Percentiles rank a stretch among this genome's conserved stretches.
Evolutionary conservation across 768 basidiomycete genomes (phyloP).

Genomic region (Suillus weaverae): DNA sequence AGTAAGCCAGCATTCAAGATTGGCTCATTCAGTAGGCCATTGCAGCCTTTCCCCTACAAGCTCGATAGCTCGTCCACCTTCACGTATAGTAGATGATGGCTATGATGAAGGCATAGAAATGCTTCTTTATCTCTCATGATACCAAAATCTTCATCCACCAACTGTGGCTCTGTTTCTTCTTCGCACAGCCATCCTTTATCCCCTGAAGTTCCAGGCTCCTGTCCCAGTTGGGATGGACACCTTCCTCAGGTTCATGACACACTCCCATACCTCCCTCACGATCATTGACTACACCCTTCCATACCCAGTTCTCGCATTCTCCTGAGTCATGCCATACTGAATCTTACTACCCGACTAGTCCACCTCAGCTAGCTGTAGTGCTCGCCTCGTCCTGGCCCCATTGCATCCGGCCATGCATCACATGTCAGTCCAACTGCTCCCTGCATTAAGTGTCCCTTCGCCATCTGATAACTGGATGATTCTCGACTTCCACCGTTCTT

Average conservation of each 20-base stretch:
- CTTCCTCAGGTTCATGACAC: constrained; percentile 41
- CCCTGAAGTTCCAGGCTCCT: too few relatives aligned
- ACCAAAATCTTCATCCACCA: too few relatives aligned
- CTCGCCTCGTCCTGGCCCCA: constrained; percentile 75
- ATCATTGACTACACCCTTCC: constrained; percentile 72
- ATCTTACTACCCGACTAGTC: constrained; percentile 41
- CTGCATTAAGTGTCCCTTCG: constrained; percentile 56
- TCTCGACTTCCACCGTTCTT: constrained; percentile 40
- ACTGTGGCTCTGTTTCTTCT: too few relatives aligned
- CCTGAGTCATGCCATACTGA: constrained; percentile 56
- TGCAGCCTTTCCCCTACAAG: constrained; percentile 72
- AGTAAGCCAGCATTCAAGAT: constrained; percentile 32
- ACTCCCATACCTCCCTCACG: constrained; percentile 62
- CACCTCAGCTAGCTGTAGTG: constrained; percentile 57
- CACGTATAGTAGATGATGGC: constrained; percentile 50
- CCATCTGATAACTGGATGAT: constrained; percentile 42
- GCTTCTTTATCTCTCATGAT: too few relatives aligned
- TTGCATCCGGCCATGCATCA: constrained; percentile 51
- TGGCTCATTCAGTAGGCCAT: constrained; percentile 45
- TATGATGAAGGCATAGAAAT: too few relatives aligned
- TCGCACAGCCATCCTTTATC: too few relatives aligned
- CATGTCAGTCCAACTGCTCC: constrained; percentile 39
- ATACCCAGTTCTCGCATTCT: constrained; percentile 69
- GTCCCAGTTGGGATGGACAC: too few relatives aligned
- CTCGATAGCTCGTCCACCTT: constrained; percentile 56